Percentiles rank a stretch among this genome's conserved stretches.
phyloP scores from a whole-genome alignment of 176 grass and related monocot species.

The Zoysia pacifica region DNA sequence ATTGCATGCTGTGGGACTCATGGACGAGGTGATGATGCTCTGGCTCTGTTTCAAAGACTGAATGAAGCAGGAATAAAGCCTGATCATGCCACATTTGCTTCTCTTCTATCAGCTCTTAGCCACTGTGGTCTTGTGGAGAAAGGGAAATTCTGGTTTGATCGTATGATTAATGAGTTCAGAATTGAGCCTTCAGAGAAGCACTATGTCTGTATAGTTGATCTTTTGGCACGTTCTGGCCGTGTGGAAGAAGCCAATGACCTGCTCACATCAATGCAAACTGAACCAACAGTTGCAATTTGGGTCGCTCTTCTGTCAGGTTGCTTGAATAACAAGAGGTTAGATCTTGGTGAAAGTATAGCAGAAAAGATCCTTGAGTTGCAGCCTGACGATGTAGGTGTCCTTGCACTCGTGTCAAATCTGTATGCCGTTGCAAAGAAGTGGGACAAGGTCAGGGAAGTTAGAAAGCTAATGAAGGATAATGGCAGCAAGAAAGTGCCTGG shows the following conservation, averaged over 20 bases:
- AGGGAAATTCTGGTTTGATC: conserved; percentile 56
- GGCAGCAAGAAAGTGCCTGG: conserved; percentile 63
- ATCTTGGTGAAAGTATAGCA: conserved; percentile 54
- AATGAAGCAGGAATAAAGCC: conserved; percentile 38
- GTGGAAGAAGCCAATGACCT: conserved; percentile 61
- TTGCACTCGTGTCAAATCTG: conserved; percentile 59
- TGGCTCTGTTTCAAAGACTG: conserved; percentile 53
- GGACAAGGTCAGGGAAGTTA: conserved; percentile 55
- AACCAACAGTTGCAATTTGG: conserved; percentile 47
- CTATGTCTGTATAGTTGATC: conserved; percentile 64
- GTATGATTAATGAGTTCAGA: conserved; percentile 42
- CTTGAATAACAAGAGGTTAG: conserved; percentile 63
- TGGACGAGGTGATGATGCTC: conserved; percentile 54
- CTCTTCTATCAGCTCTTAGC: conserved; percentile 67
- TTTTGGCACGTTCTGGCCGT: conserved; percentile 63
- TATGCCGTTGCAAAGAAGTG: conserved; percentile 62
- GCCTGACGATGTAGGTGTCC: conserved; percentile 47
- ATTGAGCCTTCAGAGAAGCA: conserved; percentile 59
- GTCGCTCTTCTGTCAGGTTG: conserved; percentile 68
- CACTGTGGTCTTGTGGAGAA: conserved; percentile 67
- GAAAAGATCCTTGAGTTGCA: conserved; percentile 51
- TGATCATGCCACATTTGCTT: conserved; percentile 63
- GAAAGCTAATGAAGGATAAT: conserved; percentile 54
- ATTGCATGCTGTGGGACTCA: conserved; percentile 56
- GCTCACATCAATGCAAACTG: conserved; percentile 40